Percentiles rank a stretch among this genome's conserved stretches.
Evolutionary conservation across 1,284 basidiomycete genomes (phyloP).

Genomic region (Pulveroboletus sp.): DNA sequence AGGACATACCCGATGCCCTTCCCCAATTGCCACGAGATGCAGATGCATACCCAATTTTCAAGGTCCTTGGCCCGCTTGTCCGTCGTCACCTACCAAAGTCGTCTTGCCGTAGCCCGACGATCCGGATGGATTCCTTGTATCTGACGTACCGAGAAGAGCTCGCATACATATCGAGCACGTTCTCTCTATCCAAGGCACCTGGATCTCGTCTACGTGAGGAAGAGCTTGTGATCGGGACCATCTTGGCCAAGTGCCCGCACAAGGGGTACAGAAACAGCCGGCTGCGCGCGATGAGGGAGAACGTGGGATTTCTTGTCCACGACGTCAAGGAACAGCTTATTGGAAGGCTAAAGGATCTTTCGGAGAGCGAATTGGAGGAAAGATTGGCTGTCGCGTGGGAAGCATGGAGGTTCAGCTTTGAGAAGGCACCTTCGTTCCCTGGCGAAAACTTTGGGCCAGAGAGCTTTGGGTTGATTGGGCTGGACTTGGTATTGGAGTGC

Average conservation of each 20-base stretch:
- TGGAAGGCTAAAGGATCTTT: constrained; percentile 3
- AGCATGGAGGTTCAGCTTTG: constrained; percentile 2
- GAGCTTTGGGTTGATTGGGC: constrained; percentile 68
- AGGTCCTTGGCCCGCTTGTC: neutral
- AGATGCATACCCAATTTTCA: neutral
- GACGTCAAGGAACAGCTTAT: constrained; percentile 5
- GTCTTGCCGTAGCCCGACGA: neutral
- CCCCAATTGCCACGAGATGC: neutral
- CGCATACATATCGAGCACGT: constrained; percentile 3
- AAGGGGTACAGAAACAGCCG: constrained; percentile 1
- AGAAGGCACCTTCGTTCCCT: neutral
- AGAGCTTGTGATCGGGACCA: constrained; percentile 9
- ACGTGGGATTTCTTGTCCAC: constrained; percentile 3
- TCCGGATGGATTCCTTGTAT: neutral
- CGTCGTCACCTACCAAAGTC: neutral
- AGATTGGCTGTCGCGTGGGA: constrained; percentile 5
- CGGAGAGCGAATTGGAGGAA: neutral
- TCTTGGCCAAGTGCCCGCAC: neutral
- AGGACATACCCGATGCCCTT: neutral
- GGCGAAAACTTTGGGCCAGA: constrained; percentile 50
- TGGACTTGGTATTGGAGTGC: constrained; percentile 59
- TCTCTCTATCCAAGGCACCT: constrained; percentile 1
- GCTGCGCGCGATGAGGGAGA: constrained; percentile 4
- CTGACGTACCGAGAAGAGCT: constrained; percentile 9
- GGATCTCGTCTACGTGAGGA: constrained; percentile 4